phyloP scores from a whole-genome alignment of 768 basidiomycete species.

The Rhodotorula paludigena region DNA sequence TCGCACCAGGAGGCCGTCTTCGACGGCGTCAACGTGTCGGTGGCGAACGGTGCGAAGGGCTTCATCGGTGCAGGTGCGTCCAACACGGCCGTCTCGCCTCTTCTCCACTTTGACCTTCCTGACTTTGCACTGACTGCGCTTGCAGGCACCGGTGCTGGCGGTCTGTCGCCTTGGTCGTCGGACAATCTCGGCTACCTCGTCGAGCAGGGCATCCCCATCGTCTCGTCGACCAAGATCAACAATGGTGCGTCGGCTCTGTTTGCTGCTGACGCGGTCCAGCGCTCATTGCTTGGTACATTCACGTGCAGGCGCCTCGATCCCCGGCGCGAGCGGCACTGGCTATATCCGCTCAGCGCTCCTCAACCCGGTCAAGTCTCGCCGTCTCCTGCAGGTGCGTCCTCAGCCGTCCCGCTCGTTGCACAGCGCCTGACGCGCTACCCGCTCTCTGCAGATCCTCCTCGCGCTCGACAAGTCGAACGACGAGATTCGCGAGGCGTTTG shows the following conservation, averaged over 20 bases:
- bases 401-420: background rate
- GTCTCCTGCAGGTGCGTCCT: slow-evolving; percentile 17
- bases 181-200: slow-evolving; percentile 6
- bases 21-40: slow-evolving; percentile 18
- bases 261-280: too few relatives aligned
- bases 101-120: background rate
- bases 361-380: slow-evolving; percentile 35
- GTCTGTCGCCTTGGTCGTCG: slow-evolving; percentile 1
- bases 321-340: background rate
- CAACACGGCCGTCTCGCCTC: too few relatives aligned
- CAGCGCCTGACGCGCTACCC: too few relatives aligned
- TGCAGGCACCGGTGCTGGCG: slow-evolving; percentile 25
- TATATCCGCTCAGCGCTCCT: slow-evolving; percentile 19
- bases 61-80: slow-evolving; percentile 27
- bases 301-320: background rate
- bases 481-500: slow-evolving; percentile 31
- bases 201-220: slow-evolving; percentile 21
- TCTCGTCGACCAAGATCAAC: slow-evolving; percentile 30
- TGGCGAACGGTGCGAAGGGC: slow-evolving; percentile 26
- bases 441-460: slow-evolving; percentile 27
- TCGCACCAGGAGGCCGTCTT: slow-evolving; percentile 24
- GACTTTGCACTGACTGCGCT: too few relatives aligned
- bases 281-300: background rate
- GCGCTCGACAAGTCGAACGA: slow-evolving; percentile 15
- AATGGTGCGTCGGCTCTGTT: background rate